phyloP scores from a whole-genome alignment of 441 rosid genomes.

The Heliophila coronopifolia region DNA sequence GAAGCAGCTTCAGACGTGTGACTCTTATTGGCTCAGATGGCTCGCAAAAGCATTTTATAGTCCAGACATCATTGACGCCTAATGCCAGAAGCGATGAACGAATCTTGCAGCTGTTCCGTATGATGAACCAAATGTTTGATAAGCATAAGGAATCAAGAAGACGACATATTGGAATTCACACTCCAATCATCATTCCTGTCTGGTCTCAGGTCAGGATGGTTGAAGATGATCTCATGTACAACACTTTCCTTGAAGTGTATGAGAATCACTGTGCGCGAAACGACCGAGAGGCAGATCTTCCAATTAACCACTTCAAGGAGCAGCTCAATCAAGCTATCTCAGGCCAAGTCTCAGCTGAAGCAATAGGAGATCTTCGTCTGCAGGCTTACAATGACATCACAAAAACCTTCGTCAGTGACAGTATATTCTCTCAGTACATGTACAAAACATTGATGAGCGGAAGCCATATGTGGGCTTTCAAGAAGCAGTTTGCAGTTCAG shows the following conservation, averaged over 20 bases:
- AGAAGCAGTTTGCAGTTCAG: conserved; percentile 93
- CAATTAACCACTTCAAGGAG: conserved; percentile 87
- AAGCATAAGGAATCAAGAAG: conserved; percentile 96
- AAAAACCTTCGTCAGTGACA: conserved; percentile 58
- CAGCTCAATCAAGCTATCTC: conserved; percentile 89
- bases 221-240: conserved; percentile 97
- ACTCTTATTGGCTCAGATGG: conserved; percentile 98
- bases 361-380: conserved; percentile 87
- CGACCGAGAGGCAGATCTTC: conserved; percentile 88
- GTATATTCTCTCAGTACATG: conserved; percentile 94
- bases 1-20: conserved; percentile 96
- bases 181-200: conserved; percentile 98
- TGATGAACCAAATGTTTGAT: conserved; percentile 98
- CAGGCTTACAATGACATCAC: conserved; percentile 85
- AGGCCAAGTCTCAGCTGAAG: conserved; percentile 81
- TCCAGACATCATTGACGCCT: conserved; percentile 97
- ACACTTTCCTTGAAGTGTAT: conserved; percentile 94
- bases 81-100: conserved; percentile 99
- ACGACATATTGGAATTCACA: conserved; percentile 85
- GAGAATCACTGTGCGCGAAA: conserved; percentile 95
- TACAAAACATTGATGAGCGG: conserved; percentile 81
- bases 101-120: conserved; percentile 94
- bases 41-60: conserved; percentile 90
- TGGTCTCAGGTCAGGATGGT: conserved; percentile 99
- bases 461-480: conserved; percentile 96